Conservation (phyloP, 2,329 filamentous ascomycete genomes). For the Tothia fuscella region DNA sequence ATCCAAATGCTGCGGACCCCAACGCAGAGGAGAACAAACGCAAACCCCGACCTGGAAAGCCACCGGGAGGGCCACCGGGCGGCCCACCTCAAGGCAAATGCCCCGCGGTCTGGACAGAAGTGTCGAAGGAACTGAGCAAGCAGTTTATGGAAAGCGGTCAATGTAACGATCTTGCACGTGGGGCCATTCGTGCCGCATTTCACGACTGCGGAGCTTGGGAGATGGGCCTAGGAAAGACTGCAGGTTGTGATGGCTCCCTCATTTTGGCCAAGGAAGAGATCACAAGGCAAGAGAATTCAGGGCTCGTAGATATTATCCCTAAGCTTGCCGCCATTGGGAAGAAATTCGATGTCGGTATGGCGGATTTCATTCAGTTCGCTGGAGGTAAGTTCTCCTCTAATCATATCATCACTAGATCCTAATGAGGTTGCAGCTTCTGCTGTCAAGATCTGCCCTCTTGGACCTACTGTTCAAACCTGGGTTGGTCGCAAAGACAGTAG, state of each 20-base stretch:
- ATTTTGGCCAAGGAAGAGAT: conserved; percentile 26
- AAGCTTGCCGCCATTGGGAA: conserved; percentile 27
- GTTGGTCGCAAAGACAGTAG: conserved; percentile 14
- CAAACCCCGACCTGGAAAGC: conserved; percentile 3
- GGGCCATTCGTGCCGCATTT: conserved; percentile 25
- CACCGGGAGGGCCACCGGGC: not conserved
- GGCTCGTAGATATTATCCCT: conserved; percentile 31
- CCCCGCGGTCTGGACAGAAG: conserved; percentile 3
- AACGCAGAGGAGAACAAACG: too few relatives aligned
- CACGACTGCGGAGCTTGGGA: conserved; percentile 20
- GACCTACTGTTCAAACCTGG: conserved; percentile 38
- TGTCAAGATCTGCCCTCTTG: conserved; percentile 38
- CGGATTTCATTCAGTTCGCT: conserved; percentile 43
- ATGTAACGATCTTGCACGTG: conserved; percentile 15
- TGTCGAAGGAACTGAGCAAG: not conserved
- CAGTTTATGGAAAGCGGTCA: conserved; percentile 4
- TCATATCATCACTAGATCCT: not conserved
- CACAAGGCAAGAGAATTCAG: conserved; percentile 30
- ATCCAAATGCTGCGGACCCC: too few relatives aligned
- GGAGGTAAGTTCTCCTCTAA: conserved; percentile 15
- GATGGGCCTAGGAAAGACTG: not conserved
- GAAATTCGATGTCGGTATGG: conserved; percentile 36
- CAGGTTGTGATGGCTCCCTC: conserved; percentile 31
- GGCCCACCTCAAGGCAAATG: not conserved
- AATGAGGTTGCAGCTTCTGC: conserved; percentile 26